These are phyloP conservation scores for Akebia trifoliata DNA, from an alignment of 164 flowering plant genomes.

Conservation along the genomic window DNA sequence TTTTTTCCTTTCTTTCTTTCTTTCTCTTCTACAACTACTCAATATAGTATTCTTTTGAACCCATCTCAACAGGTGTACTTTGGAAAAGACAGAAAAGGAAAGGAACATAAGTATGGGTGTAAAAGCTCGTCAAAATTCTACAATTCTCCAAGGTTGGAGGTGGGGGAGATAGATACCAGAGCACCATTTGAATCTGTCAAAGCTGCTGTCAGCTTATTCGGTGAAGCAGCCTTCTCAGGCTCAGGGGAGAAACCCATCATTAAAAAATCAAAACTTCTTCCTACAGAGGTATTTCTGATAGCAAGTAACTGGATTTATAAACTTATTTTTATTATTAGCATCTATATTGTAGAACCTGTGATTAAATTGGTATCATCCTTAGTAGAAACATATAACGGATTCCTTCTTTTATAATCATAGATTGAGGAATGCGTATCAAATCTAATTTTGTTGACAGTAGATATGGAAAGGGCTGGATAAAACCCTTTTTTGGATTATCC, in stretches of 20 bases:
- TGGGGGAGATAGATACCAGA: conserved; percentile 96
- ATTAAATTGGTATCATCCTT: no score
- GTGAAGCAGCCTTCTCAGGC: conserved; percentile 76
- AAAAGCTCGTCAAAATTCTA: conserved; percentile 36
- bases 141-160: conserved; percentile 55
- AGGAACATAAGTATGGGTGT: conserved; percentile 38
- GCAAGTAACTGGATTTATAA: neutral
- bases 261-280: conserved; percentile 58
- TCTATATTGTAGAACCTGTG: no score
- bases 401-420: no score
- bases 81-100: neutral
- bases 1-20: neutral
- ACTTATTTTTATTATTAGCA: no score
- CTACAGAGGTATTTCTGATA: conserved; percentile 54
- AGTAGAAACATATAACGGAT: no score
- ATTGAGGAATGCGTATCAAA: no score
- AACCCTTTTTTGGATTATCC: no score
- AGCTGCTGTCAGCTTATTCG: conserved; percentile 89
- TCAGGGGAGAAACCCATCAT: conserved; percentile 58
- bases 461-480: no score
- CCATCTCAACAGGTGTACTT: conserved; percentile 14
- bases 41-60: neutral
- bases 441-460: no score
- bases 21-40: neutral
- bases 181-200: conserved; percentile 96